Percentiles rank a stretch among this genome's conserved stretches.
These are phyloP conservation scores for Blastomyces emzantsi DNA, from an alignment of 2,329 filamentous ascomycete genomes.

Conservation along the genomic window DNA sequence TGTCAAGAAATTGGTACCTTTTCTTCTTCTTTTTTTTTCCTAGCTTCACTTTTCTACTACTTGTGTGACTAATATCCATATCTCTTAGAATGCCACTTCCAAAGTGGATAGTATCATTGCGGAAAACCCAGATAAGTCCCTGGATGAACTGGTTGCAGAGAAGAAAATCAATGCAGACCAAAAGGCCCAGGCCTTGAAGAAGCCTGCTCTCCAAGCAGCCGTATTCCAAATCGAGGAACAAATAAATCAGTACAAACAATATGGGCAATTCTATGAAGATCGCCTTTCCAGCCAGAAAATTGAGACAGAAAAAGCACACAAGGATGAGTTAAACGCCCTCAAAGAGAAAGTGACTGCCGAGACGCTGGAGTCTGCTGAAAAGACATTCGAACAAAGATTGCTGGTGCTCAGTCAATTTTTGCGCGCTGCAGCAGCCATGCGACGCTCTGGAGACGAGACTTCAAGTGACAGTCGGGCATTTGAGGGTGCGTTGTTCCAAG, in stretches of 20 bases:
- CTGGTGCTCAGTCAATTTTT: conserved; percentile 54
- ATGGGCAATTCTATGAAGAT: conserved; percentile 50
- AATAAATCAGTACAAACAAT: conserved; percentile 50
- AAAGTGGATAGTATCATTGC: conserved; percentile 54
- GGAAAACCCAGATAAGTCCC: conserved; percentile 50
- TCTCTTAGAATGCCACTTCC: conserved; percentile 44
- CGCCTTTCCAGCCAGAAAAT: conserved; percentile 49
- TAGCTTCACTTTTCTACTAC: background rate
- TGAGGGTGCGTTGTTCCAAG: conserved; percentile 53
- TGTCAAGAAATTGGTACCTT: conserved; percentile 78
- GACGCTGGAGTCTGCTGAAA: conserved; percentile 39
- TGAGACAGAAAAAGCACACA: conserved; percentile 46
- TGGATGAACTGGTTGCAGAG: conserved; percentile 53
- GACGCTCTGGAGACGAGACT: conserved; percentile 50
- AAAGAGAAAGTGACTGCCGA: conserved; percentile 43
- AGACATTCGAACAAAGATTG: conserved; percentile 46
- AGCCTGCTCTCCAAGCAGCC: conserved; percentile 50
- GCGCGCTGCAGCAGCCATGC: conserved; percentile 52
- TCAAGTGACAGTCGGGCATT: conserved; percentile 53
- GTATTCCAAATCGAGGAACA: conserved; percentile 53
- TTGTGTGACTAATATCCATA: background rate
- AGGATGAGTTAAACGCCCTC: conserved; percentile 46
- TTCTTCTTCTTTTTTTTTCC: conserved; percentile 15
- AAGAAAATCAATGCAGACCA: conserved; percentile 59
- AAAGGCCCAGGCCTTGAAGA: conserved; percentile 54